A percentile compares a stretch with the other conserved stretches of the same genome.
phyloP scores from a whole-genome alignment of 1,139 yeast species.

The Lodderomyces jiufengensis region DNA sequence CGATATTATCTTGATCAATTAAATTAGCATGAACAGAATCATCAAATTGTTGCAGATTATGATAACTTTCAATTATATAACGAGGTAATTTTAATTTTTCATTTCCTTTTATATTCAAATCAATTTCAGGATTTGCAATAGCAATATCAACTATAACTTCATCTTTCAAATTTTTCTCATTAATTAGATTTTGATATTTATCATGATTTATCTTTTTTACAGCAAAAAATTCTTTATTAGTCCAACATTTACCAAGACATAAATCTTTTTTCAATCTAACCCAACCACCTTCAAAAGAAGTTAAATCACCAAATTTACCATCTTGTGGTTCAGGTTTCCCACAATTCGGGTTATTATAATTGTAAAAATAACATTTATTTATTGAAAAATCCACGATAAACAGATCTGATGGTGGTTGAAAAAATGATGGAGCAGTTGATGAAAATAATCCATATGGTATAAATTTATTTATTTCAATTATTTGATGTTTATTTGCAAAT shows the following conservation, averaged over 20 bases:
- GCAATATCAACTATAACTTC: conserved; percentile 41
- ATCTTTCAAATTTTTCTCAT: conserved; percentile 9
- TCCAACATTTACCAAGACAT: conserved; percentile 32
- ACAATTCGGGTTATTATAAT: conserved; percentile 24
- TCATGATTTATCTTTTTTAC: conserved; percentile 27
- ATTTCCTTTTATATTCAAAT: conserved; percentile 32
- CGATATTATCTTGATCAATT: conserved; percentile 12
- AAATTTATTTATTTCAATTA: conserved; percentile 26
- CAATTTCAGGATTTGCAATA: conserved; percentile 24
- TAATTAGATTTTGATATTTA: conserved; percentile 7
- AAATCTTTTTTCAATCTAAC: conserved; percentile 36
- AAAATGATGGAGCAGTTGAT: conserved; percentile 30
- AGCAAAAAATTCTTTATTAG: conserved; percentile 28
- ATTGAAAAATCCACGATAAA: conserved; percentile 37
- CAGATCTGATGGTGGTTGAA: conserved; percentile 38
- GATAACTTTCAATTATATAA: conserved; percentile 28
- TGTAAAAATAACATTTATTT: conserved; percentile 27
- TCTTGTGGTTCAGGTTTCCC: conserved; percentile 27
- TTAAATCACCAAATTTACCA: conserved; percentile 33
- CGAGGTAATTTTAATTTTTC: conserved; percentile 27
- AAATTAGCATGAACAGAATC: conserved; percentile 26
- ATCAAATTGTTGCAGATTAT: conserved; percentile 23
- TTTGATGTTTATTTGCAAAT: conserved; percentile 31
- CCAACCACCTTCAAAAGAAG: conserved; percentile 27
- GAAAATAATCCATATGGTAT: conserved; percentile 24